Percentiles rank a stretch among this genome's conserved stretches.
Evolutionary conservation across 2,329 filamentous ascomycete genomes (phyloP).

Genomic region (Neofusicoccum kwambonambiense): DNA sequence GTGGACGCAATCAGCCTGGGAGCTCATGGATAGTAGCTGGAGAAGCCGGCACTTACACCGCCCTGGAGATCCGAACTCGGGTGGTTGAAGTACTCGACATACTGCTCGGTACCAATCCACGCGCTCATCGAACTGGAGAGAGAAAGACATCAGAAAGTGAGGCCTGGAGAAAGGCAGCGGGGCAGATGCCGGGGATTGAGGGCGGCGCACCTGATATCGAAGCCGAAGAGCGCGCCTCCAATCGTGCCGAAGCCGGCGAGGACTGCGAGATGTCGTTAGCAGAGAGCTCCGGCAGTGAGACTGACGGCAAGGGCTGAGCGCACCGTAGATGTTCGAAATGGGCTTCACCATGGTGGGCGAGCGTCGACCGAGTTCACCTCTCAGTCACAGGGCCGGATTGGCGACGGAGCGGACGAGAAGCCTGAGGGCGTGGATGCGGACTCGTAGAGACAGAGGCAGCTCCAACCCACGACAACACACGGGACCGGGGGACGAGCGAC

Average conservation of each 20-base stretch:
- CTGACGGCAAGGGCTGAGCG: not conserved
- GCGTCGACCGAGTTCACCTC: not conserved
- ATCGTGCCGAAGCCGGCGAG: constrained; percentile 47
- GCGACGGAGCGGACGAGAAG: not conserved
- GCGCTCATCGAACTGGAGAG: constrained; percentile 44
- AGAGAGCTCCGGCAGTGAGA: not conserved
- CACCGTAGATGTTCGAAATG: constrained; percentile 18
- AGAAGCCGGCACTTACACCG: constrained; percentile 23
- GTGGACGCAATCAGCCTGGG: no score
- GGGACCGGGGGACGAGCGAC: not conserved
- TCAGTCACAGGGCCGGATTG: not conserved
- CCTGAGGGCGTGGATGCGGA: not conserved
- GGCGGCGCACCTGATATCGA: constrained; percentile 60
- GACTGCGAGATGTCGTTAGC: not conserved
- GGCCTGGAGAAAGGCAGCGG: constrained; percentile 39
- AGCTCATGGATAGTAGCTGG: not conserved
- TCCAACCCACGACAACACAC: not conserved
- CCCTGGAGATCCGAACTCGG: constrained; percentile 50
- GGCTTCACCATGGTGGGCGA: constrained; percentile 8
- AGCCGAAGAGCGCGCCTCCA: constrained; percentile 73
- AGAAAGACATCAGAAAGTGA: not conserved
- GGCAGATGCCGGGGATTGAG: not conserved
- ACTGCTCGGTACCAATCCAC: constrained; percentile 48
- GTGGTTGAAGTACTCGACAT: constrained; percentile 51
- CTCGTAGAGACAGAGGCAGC: not conserved